These are phyloP conservation scores for Schizothecium vesticola DNA, from an alignment of 495 filamentous ascomycete species.

Conservation along the genomic window DNA sequence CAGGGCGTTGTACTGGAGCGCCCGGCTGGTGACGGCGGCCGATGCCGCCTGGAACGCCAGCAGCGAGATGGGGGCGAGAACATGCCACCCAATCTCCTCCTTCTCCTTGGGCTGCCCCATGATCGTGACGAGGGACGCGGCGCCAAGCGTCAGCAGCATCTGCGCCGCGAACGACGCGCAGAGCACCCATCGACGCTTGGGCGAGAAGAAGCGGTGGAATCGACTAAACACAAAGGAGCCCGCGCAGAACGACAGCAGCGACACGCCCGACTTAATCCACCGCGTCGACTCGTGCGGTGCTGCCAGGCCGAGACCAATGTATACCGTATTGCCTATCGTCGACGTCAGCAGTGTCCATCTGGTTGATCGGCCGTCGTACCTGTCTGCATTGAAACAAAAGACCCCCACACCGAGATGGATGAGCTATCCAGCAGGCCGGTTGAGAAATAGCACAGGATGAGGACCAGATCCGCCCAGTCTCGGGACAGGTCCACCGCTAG, in stretches of 20 bases:
- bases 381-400: slow-evolving; percentile 76
- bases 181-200: slow-evolving; percentile 57
- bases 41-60: slow-evolving; percentile 62
- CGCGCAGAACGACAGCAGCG: slow-evolving; percentile 60
- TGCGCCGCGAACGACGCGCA: slow-evolving; percentile 56
- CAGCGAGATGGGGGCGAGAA: slow-evolving; percentile 55
- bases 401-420: slow-evolving; percentile 66
- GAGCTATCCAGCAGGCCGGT: slow-evolving; percentile 70
- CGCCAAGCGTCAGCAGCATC: slow-evolving; percentile 44
- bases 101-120: slow-evolving; percentile 28
- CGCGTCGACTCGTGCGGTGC: slow-evolving; percentile 48
- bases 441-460: slow-evolving; percentile 64
- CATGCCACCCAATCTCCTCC: slow-evolving; percentile 49
- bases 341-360: not conserved
- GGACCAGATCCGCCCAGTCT: slow-evolving; percentile 53
- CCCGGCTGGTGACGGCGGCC: slow-evolving; percentile 65
- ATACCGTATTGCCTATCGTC: slow-evolving; percentile 59
- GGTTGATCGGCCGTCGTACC: slow-evolving; percentile 30
- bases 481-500: slow-evolving; percentile 48
- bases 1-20: slow-evolving; percentile 54
- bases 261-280: slow-evolving; percentile 62
- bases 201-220: slow-evolving; percentile 54
- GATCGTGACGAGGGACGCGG: slow-evolving; percentile 54
- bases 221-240: slow-evolving; percentile 60
- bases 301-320: slow-evolving; percentile 61